Percentiles rank a stretch among this genome's conserved stretches.
Evolutionary conservation across 2,329 filamentous ascomycete genomes (phyloP).

Genomic region (Coniochaeta hoffmannii): DNA sequence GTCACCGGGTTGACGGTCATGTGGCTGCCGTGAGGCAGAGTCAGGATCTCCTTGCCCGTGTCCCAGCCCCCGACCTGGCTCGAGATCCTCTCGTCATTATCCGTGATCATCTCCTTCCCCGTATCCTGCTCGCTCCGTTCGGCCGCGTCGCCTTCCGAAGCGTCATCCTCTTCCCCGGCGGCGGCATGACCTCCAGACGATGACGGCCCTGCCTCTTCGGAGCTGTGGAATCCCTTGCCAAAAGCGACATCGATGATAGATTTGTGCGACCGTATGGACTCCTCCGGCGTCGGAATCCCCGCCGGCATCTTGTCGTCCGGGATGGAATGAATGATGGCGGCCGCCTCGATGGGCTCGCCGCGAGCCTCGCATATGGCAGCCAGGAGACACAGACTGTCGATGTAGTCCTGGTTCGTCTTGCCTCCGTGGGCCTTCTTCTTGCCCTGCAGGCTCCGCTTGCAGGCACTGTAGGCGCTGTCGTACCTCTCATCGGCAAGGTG

Average conservation of each 20-base stretch:
- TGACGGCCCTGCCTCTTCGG: neutral
- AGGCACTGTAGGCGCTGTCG: neutral
- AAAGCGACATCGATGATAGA: neutral
- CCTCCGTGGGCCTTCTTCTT: conserved; percentile 3
- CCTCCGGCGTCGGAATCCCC: neutral
- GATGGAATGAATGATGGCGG: neutral
- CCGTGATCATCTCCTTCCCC: neutral
- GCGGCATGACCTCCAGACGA: neutral
- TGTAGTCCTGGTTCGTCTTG: conserved; percentile 3
- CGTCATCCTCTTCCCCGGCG: neutral
- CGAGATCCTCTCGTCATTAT: neutral
- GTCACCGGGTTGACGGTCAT: neutral
- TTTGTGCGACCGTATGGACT: neutral
- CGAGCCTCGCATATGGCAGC: conserved; percentile 2
- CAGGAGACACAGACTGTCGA: neutral
- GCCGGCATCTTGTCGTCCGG: neutral
- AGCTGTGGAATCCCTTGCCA: neutral
- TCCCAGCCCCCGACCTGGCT: neutral
- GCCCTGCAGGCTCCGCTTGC: neutral
- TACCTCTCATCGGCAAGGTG: conserved; percentile 1
- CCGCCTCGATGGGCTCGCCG: conserved; percentile 2
- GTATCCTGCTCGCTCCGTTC: neutral
- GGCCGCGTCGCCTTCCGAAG: neutral
- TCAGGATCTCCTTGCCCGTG: conserved; percentile 4
- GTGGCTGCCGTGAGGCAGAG: neutral